Conservation (phyloP, 192 early-diverging fungal species). For the Gonapodya prolifera region DNA sequence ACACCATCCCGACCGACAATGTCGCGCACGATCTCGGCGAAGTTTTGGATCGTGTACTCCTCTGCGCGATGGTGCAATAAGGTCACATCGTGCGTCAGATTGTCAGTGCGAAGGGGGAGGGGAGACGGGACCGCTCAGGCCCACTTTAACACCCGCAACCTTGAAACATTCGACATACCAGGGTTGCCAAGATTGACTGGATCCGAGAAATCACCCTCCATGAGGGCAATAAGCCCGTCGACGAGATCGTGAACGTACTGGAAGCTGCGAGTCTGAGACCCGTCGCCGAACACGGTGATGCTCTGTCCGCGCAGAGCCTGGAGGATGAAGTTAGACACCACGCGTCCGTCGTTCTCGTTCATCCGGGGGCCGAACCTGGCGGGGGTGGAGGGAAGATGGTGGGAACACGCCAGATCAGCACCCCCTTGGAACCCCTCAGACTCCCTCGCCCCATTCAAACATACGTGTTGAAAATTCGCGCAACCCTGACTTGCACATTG, state of each 20-base stretch:
- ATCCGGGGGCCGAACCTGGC: slow-evolving; percentile 64
- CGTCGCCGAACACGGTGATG: slow-evolving; percentile 69
- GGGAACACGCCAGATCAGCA: neutral
- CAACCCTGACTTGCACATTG: slow-evolving; percentile 60
- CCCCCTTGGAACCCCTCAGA: no score
- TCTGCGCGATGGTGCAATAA: no score
- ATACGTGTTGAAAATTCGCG: slow-evolving; percentile 59
- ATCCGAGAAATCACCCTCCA: slow-evolving; percentile 53
- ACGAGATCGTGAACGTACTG: slow-evolving; percentile 77
- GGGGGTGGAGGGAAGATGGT: neutral
- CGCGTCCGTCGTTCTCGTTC: slow-evolving; percentile 70
- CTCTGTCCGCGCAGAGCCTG: slow-evolving; percentile 63
- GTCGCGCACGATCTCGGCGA: slow-evolving; percentile 60
- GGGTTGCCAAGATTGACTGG: slow-evolving; percentile 77
- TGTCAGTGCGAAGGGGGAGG: slow-evolving; percentile 58
- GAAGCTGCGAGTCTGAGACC: slow-evolving; percentile 67
- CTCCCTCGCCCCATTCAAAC: no score
- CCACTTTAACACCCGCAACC: slow-evolving; percentile 61
- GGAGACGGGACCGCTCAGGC: slow-evolving; percentile 46
- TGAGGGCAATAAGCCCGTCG: slow-evolving; percentile 64
- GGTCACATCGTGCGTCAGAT: slow-evolving; percentile 57
- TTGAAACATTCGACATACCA: slow-evolving; percentile 59
- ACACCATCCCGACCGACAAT: slow-evolving; percentile 35
- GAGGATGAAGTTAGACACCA: slow-evolving; percentile 77
- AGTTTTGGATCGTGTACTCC: slow-evolving; percentile 65